Evolutionary conservation across 345 rosid genomes (phyloP).

Genomic region (Balakata baccata): DNA sequence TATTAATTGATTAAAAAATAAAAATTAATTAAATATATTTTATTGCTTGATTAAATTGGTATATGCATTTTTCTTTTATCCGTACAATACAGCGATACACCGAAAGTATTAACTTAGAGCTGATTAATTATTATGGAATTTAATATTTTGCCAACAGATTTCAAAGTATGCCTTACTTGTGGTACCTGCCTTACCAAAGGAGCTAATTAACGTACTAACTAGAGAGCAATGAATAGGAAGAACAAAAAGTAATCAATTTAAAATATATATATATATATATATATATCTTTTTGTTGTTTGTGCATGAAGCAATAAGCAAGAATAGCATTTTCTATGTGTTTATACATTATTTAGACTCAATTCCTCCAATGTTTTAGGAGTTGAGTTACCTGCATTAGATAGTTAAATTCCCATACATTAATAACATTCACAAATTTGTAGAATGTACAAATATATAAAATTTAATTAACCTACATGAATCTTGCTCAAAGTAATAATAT

Average conservation of each 20-base stretch:
- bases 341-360: neutral
- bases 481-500: neutral
- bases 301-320: constrained; percentile 25
- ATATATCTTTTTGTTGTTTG: constrained; percentile 21
- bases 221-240: constrained; percentile 13
- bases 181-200: too few relatives aligned
- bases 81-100: too few relatives aligned
- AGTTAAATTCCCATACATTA: too few relatives aligned
- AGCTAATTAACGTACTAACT: constrained; percentile 10
- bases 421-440: too few relatives aligned
- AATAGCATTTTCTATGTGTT: constrained; percentile 6
- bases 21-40: too few relatives aligned
- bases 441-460: neutral
- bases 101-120: too few relatives aligned
- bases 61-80: too few relatives aligned
- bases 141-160: too few relatives aligned
- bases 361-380: constrained; percentile 27
- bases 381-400: neutral
- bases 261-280: neutral
- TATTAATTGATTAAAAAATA: too few relatives aligned
- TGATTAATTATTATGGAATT: too few relatives aligned
- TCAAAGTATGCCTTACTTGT: too few relatives aligned
- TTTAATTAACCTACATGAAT: neutral
- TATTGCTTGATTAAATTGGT: too few relatives aligned
- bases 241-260: constrained; percentile 4